These are phyloP conservation scores for Sarcocystis neurona DNA, from an alignment of 169 alveolate genomes.

Conservation along the genomic window DNA sequence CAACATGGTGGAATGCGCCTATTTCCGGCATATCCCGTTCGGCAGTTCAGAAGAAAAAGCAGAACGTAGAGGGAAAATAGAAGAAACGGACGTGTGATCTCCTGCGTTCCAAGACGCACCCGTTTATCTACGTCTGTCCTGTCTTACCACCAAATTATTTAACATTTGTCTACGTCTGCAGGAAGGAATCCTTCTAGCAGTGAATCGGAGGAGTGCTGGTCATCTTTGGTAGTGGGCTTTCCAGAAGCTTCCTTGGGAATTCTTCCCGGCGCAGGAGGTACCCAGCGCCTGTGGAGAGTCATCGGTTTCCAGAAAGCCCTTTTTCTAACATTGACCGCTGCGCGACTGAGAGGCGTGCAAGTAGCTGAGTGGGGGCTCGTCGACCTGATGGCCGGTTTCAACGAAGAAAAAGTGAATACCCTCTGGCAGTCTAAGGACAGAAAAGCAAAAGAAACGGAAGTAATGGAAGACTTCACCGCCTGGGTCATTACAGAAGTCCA, in stretches of 20 bases:
- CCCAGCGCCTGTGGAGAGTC: constrained; percentile 77
- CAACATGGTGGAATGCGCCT: too few relatives aligned
- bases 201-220: too few relatives aligned
- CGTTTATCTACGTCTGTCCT: too few relatives aligned
- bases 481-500: not conserved
- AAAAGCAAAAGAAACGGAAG: not conserved
- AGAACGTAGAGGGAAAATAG: too few relatives aligned
- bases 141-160: too few relatives aligned
- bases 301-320: constrained; percentile 83
- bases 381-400: constrained; percentile 52
- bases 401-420: not conserved
- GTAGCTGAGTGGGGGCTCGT: constrained; percentile 79
- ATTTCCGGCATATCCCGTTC: too few relatives aligned
- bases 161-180: too few relatives aligned
- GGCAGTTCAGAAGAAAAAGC: too few relatives aligned
- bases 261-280: constrained; percentile 88
- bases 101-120: too few relatives aligned
- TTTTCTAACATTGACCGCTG: constrained; percentile 80
- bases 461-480: not conserved
- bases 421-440: not conserved
- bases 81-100: too few relatives aligned
- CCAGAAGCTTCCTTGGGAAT: constrained; percentile 85
- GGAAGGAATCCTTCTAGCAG: too few relatives aligned
- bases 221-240: constrained; percentile 68
- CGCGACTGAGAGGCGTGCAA: constrained; percentile 71